These are phyloP conservation scores for Mycena floridula DNA, from an alignment of 768 basidiomycete genomes.

Conservation along the genomic window DNA sequence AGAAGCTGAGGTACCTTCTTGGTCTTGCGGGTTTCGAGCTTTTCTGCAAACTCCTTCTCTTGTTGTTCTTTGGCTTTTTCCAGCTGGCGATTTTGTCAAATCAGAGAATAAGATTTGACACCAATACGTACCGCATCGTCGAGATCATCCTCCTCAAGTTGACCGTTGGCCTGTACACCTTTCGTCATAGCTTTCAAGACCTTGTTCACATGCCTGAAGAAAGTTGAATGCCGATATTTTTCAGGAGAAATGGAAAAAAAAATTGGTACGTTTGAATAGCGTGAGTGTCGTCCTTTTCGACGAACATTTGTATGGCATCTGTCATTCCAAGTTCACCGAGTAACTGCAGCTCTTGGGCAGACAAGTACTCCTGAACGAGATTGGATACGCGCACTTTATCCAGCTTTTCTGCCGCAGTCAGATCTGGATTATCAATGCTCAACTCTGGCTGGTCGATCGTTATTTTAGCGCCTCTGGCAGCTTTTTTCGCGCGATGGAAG, in stretches of 20 bases:
- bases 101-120: neutral
- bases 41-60: constrained; percentile 56
- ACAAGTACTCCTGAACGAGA: constrained; percentile 86
- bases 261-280: constrained; percentile 72
- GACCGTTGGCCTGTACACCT: constrained; percentile 58
- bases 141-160: constrained; percentile 66
- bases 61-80: constrained; percentile 65
- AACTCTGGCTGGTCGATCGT: constrained; percentile 72
- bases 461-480: constrained; percentile 49
- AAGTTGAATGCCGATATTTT: neutral
- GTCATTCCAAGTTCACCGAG: constrained; percentile 87
- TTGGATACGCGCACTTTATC: constrained; percentile 80
- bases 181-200: constrained; percentile 60
- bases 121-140: constrained; percentile 57
- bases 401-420: constrained; percentile 65
- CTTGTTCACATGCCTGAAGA: constrained; percentile 55
- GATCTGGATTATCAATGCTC: constrained; percentile 70
- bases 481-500: constrained; percentile 80
- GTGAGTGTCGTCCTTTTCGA: constrained; percentile 95
- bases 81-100: constrained; percentile 36
- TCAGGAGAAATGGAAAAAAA: constrained; percentile 21
- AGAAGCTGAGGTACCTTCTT: constrained; percentile 33
- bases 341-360: constrained; percentile 89
- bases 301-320: constrained; percentile 91
- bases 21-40: constrained; percentile 28